Evolutionary conservation across 176 grass and related monocot species (phyloP), one percentile per base, ranked within the genome.

Genomic region (Oryza punctata): DNA sequence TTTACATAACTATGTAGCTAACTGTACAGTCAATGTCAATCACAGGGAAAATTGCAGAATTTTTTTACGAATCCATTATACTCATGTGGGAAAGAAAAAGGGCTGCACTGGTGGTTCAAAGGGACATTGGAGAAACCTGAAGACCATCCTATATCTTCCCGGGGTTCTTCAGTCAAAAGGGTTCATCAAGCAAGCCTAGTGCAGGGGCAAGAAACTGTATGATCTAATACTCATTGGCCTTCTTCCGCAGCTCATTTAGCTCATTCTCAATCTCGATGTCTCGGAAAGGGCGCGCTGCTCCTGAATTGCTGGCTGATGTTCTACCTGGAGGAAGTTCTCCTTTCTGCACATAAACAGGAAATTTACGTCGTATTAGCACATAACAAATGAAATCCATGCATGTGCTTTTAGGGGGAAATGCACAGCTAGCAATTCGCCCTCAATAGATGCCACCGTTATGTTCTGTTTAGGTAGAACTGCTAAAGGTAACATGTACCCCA

Each of bases 211-310:
- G 45, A 23, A 23, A 27, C 27, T 37, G 12, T 32, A 27, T 30
- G 38, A 59, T 41, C 83, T 90, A 97, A n/a, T 92, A 97, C 28
- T 92, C 94, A 72, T 94, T 92, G 45, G 90, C 88, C 80, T 97
- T 94, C 82, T 84, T 90, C 73, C 94, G 73, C 81, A 97, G 88
- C 81, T 97, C 94, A 43, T 87, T 97, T 73, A 97, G 76, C 77
- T 97, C 94, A 7, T 50, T 97, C 77, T 97, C 94, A 69, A 97
- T 97, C 78, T 97, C 94, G 10, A 40, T 79, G 81, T 98, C 96
- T 26, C 57, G n/a, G 45, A 95, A 98, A 82, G 84, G 73, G 38
- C 84, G 73, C 0, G 70, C 75, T 19, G 87, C 82, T 14, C 85
- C 65, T 9, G 89, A 85, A 30, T 70, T 93, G 76, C 82, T 90